phyloP scores from a whole-genome alignment of 306 rosid genomes.

The Dalbergia oliveri region DNA sequence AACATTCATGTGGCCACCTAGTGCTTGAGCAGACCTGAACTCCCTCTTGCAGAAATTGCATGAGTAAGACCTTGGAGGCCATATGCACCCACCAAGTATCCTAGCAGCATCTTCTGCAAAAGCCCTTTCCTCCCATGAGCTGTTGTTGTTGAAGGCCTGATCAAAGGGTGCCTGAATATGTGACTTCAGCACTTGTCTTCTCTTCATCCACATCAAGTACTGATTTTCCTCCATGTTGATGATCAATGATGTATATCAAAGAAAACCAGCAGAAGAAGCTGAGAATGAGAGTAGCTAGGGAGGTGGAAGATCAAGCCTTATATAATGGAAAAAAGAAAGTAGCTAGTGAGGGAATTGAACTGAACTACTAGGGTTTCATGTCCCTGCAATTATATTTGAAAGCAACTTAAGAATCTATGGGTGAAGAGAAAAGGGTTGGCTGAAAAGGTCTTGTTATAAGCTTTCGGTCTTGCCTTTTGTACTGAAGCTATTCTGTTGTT shows the following conservation, averaged over 20 bases:
- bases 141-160: conserved; percentile 1
- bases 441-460: conserved; percentile 44
- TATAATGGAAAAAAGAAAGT: conserved; percentile 16
- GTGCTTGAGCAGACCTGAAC: conserved; percentile 94
- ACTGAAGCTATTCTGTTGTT: conserved; percentile 55
- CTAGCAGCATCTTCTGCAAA: conserved; percentile 82
- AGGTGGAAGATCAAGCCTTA: conserved; percentile 34
- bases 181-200: conserved; percentile 53
- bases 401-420: conserved; percentile 54
- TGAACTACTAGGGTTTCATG: conserved; percentile 35
- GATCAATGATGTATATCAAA: background rate
- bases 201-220: conserved; percentile 59
- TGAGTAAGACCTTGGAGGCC: conserved; percentile 93
- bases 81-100: conserved; percentile 65
- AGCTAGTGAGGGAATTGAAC: conserved; percentile 18
- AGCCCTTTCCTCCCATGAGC: conserved; percentile 85
- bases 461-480: conserved; percentile 54
- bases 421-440: conserved; percentile 48
- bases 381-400: conserved; percentile 43
- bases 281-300: background rate
- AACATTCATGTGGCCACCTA: conserved; percentile 98
- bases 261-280: background rate
- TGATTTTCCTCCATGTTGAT: conserved; percentile 54
- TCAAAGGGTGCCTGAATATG: conserved; percentile 51
- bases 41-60: conserved; percentile 87